phyloP scores from a whole-genome alignment of 2,329 filamentous ascomycete genomes.

The Stenocarpella maydis region DNA sequence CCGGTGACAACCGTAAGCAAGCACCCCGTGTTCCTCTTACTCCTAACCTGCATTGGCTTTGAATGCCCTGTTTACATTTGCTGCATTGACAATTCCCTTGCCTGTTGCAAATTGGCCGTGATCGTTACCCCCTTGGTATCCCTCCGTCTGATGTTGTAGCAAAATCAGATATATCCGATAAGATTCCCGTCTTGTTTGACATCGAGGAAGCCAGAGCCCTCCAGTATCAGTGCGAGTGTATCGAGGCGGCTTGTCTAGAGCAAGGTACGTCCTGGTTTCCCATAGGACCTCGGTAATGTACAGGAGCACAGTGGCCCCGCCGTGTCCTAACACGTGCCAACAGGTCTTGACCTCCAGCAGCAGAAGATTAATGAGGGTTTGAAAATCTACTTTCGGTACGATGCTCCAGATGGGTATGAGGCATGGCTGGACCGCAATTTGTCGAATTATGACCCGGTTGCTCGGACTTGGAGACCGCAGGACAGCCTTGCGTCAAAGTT shows the following conservation, averaged over 20 bases:
- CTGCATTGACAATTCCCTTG: constrained; percentile 6
- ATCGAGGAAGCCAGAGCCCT: constrained; percentile 64
- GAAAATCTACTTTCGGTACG: constrained; percentile 47
- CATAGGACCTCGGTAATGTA: neutral
- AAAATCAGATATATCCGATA: constrained; percentile 49
- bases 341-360: constrained; percentile 54
- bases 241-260: constrained; percentile 60
- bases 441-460: constrained; percentile 56
- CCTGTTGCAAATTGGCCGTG: neutral
- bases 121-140: neutral
- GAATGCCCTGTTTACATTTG: neutral
- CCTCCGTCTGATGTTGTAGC: constrained; percentile 38
- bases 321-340: constrained; percentile 1
- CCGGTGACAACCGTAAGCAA: constrained; percentile 59
- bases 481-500: constrained; percentile 48
- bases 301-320: constrained; percentile 21
- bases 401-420: constrained; percentile 57
- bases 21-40: constrained; percentile 24
- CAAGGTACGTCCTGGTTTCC: constrained; percentile 49
- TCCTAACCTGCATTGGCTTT: constrained; percentile 18
- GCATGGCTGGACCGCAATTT: constrained; percentile 63
- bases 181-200: constrained; percentile 58
- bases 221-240: constrained; percentile 67
- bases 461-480: constrained; percentile 51
- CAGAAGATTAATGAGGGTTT: constrained; percentile 49